These are phyloP conservation scores for Pyrenopolyporus hunteri DNA, from an alignment of 495 filamentous ascomycete species.

Conservation along the genomic window DNA sequence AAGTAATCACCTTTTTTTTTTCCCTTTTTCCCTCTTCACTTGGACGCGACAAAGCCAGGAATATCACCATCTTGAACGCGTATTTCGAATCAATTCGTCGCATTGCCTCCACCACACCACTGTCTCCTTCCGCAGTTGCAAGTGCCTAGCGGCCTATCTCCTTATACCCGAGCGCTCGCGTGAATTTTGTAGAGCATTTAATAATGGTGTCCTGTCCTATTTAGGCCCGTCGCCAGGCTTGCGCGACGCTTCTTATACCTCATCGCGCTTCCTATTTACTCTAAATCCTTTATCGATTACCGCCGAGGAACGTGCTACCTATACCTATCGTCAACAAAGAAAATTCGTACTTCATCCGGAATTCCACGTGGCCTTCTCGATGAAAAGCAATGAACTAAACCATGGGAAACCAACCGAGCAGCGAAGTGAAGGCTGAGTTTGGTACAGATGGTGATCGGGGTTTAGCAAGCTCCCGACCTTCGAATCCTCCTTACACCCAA, in stretches of 20 bases:
- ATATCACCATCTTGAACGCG: conserved; percentile 2
- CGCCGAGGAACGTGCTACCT: too few relatives aligned
- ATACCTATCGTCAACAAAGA: too few relatives aligned
- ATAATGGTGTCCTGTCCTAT: not conserved
- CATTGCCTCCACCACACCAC: not conserved
- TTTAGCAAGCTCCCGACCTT: not conserved
- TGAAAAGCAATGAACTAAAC: conserved; percentile 1
- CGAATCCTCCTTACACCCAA: not conserved
- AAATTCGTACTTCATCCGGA: not conserved
- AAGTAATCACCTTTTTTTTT: not conserved
- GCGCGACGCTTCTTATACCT: not conserved
- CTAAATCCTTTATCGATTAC: not conserved
- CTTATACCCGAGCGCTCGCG: not conserved
- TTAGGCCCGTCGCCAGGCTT: not conserved
- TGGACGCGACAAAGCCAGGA: not conserved
- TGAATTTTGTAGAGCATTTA: not conserved
- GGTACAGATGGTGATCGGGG: not conserved
- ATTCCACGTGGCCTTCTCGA: not conserved
- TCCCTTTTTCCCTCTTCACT: not conserved
- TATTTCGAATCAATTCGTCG: not conserved
- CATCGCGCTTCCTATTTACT: too few relatives aligned
- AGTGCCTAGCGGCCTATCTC: not conserved
- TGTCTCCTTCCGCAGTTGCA: not conserved
- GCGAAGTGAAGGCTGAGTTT: conserved; percentile 14
- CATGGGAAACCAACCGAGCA: conserved; percentile 27